Evolutionary conservation across 169 alveolate species (phyloP), one percentile per base, ranked within the genome.

Genomic region (Amoebophrya sp.): DNA sequence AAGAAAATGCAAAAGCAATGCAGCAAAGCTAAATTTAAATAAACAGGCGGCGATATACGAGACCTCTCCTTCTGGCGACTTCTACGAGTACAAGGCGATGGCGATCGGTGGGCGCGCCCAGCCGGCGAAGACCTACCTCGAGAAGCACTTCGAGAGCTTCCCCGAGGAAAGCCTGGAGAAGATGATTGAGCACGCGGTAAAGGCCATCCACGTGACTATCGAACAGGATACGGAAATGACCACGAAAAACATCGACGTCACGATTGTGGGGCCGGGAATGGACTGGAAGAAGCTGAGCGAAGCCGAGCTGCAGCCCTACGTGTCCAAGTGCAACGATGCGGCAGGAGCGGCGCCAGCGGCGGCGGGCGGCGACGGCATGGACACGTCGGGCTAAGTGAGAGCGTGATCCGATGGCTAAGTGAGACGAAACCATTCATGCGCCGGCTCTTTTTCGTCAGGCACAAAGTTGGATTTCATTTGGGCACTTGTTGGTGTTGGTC

Each of bases 71-170:
- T 95, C 97, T 58, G 99, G 99, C 40, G 97, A 97, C 91, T 98
- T 95, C 94, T 96, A 96, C 94, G 99, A 98, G 93, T 98, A 96
- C 95, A 91, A 95, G 96, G 98, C 99, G 31, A 94, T 97, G 94
- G 99, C 99, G 26, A 97, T 98, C 90, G 99, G 99, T 69, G 97
- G 99, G 26, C 94, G 99, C 88, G 96, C 98, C n/a, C 99, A 98
- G 94, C 95, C 99, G 23, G 98, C 99, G 34, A 98, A 97, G 95
- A 98, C 99, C 18, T 98, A 98, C 95, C 94, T 98, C 43, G 99
- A 98, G 95, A 96, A 97, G 90, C 95, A 97, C 95, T 95, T 95
- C 89, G 97, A 96, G 67, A 89, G 93, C 50, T 98, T 98, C 93
- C 94, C 95, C 50, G 91, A 93, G n/a, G 92, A 58, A 29, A 13